phyloP scores from a whole-genome alignment of 176 grass and related monocot species.

The Urochloa ruziziensis region DNA sequence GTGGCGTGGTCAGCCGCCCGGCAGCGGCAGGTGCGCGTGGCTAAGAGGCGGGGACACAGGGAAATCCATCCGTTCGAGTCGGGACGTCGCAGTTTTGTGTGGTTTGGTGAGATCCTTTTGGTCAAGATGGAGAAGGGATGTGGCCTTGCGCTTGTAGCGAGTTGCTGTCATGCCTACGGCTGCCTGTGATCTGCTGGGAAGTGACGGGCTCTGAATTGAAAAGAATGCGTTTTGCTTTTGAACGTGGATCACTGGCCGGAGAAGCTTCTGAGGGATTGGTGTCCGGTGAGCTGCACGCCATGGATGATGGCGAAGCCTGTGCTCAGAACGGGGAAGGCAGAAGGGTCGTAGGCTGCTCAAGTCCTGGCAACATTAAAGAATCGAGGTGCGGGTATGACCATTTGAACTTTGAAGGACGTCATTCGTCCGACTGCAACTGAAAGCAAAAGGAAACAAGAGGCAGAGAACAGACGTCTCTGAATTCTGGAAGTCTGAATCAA shows the following conservation, averaged over 20 bases:
- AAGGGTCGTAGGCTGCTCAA: not conserved
- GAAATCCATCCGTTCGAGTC: constrained; percentile 2
- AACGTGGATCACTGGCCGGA: not conserved
- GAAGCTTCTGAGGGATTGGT: constrained; percentile 27
- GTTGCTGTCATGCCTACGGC: constrained; percentile 24
- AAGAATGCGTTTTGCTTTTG: not conserved
- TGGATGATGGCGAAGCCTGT: not conserved
- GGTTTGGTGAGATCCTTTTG: not conserved
- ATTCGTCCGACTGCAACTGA: constrained; percentile 4
- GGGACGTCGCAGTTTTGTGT: not conserved
- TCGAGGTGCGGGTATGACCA: not conserved
- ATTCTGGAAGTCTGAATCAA: not conserved
- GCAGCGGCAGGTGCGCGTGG: constrained; percentile 3
- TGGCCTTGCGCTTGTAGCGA: not conserved
- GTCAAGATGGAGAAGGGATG: constrained; percentile 22
- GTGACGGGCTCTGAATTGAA: not conserved
- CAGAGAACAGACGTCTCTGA: not conserved
- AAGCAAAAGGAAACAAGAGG: not conserved
- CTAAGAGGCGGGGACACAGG: constrained; percentile 13
- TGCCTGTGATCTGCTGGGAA: not conserved
- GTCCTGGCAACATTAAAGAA: not conserved
- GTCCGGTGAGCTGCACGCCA: constrained; percentile 3
- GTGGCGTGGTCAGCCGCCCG: constrained; percentile 17
- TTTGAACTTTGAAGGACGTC: not conserved
- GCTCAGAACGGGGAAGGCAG: not conserved